Evolutionary conservation across 805 yeast genomes (phyloP).

Genomic region (Brettanomyces nanus): DNA sequence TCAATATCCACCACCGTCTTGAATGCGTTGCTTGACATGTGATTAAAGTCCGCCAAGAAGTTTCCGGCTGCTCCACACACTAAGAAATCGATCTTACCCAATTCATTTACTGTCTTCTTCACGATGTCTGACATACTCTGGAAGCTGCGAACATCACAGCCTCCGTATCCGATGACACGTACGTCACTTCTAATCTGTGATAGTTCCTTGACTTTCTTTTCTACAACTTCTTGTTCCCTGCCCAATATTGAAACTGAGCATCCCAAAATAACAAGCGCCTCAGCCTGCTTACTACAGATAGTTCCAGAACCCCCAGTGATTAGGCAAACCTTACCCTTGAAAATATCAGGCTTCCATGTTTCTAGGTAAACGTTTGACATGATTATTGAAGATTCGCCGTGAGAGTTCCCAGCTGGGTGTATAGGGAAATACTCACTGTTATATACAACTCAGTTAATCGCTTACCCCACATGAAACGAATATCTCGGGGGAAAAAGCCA

Average conservation of each 20-base stretch:
- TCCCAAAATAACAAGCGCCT: constrained; percentile 75
- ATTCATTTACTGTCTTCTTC: constrained; percentile 48
- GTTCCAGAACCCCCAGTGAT: constrained; percentile 97
- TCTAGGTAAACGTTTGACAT: constrained; percentile 4
- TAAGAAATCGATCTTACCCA: constrained; percentile 79
- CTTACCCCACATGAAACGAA: too few relatives aligned
- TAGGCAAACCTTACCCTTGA: constrained; percentile 78
- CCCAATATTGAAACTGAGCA: constrained; percentile 86
- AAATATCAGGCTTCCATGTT: constrained; percentile 50
- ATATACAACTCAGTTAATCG: too few relatives aligned
- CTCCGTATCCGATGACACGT: constrained; percentile 62
- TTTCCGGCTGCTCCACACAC: constrained; percentile 97
- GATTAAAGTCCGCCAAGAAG: constrained; percentile 72
- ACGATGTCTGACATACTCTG: constrained; percentile 56
- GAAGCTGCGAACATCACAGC: constrained; percentile 72
- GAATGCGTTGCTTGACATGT: constrained; percentile 78
- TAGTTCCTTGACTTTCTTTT: constrained; percentile 59
- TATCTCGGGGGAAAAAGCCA: too few relatives aligned
- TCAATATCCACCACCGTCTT: constrained; percentile 83
- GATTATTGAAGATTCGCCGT: too few relatives aligned
- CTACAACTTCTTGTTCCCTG: constrained; percentile 60
- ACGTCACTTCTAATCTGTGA: constrained; percentile 47
- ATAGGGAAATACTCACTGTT: too few relatives aligned
- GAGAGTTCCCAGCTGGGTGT: too few relatives aligned
- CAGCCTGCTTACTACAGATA: constrained; percentile 86